Conservation (phyloP, 1,284 basidiomycete species). For the Schizophyllum amplum region DNA sequence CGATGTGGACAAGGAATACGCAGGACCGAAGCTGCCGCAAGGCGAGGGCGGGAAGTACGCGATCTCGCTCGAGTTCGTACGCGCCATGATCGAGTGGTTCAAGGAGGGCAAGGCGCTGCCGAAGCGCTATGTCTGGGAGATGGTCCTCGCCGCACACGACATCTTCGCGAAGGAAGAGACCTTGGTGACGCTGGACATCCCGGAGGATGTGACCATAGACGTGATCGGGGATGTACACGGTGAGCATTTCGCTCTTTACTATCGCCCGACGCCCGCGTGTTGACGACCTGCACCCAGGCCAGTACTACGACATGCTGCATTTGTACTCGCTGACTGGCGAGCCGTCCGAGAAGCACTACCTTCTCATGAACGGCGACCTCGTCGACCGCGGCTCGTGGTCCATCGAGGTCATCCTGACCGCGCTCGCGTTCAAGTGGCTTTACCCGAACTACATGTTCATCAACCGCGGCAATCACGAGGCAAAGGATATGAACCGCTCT, state of each 20-base stretch:
- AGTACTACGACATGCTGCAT: slow-evolving; percentile 93
- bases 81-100: slow-evolving; percentile 86
- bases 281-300: slow-evolving; percentile 40
- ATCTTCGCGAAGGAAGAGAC: slow-evolving; percentile 74
- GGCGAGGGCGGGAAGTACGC: slow-evolving; percentile 56
- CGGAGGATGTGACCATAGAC: slow-evolving; percentile 78
- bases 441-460: slow-evolving; percentile 84
- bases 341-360: slow-evolving; percentile 73
- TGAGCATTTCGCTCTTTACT: slow-evolving; percentile 23
- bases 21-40: slow-evolving; percentile 52
- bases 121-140: slow-evolving; percentile 91
- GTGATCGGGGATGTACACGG: slow-evolving; percentile 91
- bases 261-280: background rate
- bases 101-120: slow-evolving; percentile 86
- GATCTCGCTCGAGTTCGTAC: slow-evolving; percentile 76
- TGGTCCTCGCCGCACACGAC: slow-evolving; percentile 81
- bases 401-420: slow-evolving; percentile 90
- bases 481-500: slow-evolving; percentile 83
- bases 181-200: slow-evolving; percentile 73
- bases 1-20: slow-evolving; percentile 61
- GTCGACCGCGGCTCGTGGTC: slow-evolving; percentile 98
- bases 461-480: slow-evolving; percentile 97
- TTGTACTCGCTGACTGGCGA: slow-evolving; percentile 81
- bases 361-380: slow-evolving; percentile 94
- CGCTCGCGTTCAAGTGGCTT: slow-evolving; percentile 96